phyloP scores from a whole-genome alignment of 768 basidiomycete genomes.

The Holtermanniella nyarrowii region DNA sequence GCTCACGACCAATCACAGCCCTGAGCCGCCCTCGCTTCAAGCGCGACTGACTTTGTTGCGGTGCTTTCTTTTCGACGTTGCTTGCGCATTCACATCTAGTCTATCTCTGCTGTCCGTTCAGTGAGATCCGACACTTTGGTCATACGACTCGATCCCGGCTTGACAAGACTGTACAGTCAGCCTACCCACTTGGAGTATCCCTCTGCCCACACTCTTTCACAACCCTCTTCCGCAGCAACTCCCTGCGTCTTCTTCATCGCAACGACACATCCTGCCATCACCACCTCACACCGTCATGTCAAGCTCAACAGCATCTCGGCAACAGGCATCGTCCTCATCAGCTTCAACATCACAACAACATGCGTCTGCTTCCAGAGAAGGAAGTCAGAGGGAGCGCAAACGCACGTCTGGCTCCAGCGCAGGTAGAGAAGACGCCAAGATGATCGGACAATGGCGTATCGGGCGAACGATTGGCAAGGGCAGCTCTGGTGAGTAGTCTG shows the following conservation, averaged over 20 bases:
- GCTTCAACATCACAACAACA: not conserved
- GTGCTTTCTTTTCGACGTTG: no score
- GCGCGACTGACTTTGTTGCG: not conserved
- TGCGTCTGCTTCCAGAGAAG: conserved; percentile 5
- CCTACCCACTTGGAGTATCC: not conserved
- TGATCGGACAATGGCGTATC: conserved; percentile 71
- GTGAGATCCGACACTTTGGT: no score
- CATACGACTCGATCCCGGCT: no score
- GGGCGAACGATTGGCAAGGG: conserved; percentile 76
- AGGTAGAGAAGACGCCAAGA: conserved; percentile 34
- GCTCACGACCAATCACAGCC: not conserved
- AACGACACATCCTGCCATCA: not conserved
- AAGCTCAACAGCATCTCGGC: not conserved
- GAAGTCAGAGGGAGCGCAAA: conserved; percentile 11
- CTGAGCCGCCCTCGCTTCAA: not conserved
- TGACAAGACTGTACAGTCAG: no score
- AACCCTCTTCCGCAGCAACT: not conserved
- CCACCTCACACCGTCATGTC: not conserved
- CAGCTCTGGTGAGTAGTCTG: conserved; percentile 52
- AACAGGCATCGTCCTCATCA: not conserved
- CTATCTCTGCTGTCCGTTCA: no score
- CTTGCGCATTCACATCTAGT: no score
- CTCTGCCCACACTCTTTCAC: not conserved
- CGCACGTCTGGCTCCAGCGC: not conserved
- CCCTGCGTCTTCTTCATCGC: not conserved